Percentiles rank a stretch among this genome's conserved stretches.
Evolutionary conservation across 331 rosid species (phyloP).

Genomic region (Spiraea crenata): DNA sequence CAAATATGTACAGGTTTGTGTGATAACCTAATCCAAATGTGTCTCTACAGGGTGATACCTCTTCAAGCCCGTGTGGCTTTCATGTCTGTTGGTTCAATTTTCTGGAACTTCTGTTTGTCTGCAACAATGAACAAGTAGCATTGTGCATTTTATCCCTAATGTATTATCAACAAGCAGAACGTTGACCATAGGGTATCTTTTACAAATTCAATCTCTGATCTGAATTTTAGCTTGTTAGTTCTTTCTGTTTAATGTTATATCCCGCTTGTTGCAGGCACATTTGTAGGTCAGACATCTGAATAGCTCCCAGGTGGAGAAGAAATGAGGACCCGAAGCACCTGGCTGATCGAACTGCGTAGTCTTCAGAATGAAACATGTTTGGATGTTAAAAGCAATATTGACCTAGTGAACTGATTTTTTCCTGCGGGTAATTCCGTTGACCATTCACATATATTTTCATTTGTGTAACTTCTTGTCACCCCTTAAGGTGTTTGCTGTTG

Average conservation of each 20-base stretch:
- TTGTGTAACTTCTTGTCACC: no score
- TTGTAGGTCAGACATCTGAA: conserved; percentile 1
- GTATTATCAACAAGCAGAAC: conserved; percentile 20
- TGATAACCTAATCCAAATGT: not conserved
- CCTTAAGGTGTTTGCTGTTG: no score
- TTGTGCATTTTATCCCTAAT: conserved; percentile 8
- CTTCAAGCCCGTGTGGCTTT: conserved; percentile 91
- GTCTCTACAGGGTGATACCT: conserved; percentile 76
- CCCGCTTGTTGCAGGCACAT: not conserved
- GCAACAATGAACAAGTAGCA: conserved; percentile 79
- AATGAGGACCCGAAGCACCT: not conserved
- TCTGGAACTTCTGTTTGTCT: conserved; percentile 91
- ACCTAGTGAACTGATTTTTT: not conserved
- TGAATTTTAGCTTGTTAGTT: conserved; percentile 13
- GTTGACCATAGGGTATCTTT: conserved; percentile 31
- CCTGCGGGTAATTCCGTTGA: not conserved
- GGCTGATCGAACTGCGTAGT: not conserved
- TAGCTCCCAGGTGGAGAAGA: not conserved
- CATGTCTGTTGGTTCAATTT: conserved; percentile 85
- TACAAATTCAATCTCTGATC: not conserved
- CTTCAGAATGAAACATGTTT: not conserved
- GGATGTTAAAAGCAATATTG: not conserved
- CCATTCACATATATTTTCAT: no score
- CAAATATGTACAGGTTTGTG: not conserved
- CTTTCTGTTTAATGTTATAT: not conserved